Conservation (phyloP, 2,329 filamentous ascomycete genomes). For the Colletotrichum spinosum region DNA sequence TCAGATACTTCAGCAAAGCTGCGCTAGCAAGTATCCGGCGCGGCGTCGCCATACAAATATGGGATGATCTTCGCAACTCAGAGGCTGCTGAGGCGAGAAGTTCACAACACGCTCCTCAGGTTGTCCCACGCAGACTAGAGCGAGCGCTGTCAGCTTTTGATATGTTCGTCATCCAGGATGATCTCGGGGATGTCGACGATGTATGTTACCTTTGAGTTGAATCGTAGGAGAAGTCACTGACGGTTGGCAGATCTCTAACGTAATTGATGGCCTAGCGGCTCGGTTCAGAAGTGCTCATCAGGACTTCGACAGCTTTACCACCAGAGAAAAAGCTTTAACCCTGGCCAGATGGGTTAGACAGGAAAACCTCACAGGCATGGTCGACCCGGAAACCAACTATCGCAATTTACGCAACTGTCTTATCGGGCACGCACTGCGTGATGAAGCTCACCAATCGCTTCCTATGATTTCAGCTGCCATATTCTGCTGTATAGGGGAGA, state of each 20-base stretch:
- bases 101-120: slow-evolving; percentile 1
- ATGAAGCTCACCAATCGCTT: slow-evolving; percentile 80
- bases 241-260: slow-evolving; percentile 64
- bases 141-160: slow-evolving; percentile 85
- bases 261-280: slow-evolving; percentile 73
- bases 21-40: slow-evolving; percentile 85
- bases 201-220: slow-evolving; percentile 54
- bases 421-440: slow-evolving; percentile 82
- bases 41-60: slow-evolving; percentile 81
- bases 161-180: slow-evolving; percentile 84
- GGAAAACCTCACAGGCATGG: slow-evolving; percentile 77
- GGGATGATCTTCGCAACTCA: slow-evolving; percentile 64
- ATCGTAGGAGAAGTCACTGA: slow-evolving; percentile 27
- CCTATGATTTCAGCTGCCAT: slow-evolving; percentile 90
- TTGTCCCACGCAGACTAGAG: slow-evolving; percentile 64
- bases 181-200: slow-evolving; percentile 79
- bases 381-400: slow-evolving; percentile 74
- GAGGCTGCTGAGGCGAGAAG: slow-evolving; percentile 11
- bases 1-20: slow-evolving; percentile 79
- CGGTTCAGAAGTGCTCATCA: slow-evolving; percentile 66
- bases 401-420: slow-evolving; percentile 88
- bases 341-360: slow-evolving; percentile 77
- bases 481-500: slow-evolving; percentile 81
- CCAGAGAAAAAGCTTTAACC: slow-evolving; percentile 74
- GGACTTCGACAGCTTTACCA: slow-evolving; percentile 66